Percentiles rank a stretch among this genome's conserved stretches.
Conservation (phyloP, 352 stramenopile genomes). For the Globisporangium abappressorium region DNA sequence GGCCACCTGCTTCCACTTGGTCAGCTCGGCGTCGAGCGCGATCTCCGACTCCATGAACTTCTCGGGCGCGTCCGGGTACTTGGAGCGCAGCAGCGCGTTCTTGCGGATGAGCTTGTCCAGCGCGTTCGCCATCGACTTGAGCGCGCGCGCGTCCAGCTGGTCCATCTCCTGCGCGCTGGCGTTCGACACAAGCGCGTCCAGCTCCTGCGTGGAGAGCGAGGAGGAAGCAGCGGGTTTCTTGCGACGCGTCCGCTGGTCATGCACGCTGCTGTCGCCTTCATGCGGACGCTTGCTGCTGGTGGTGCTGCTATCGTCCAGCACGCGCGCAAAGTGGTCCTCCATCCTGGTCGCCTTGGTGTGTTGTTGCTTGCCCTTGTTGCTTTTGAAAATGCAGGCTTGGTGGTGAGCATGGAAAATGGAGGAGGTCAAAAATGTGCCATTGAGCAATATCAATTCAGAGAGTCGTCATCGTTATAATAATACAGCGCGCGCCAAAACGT, state of each 20-base stretch:
- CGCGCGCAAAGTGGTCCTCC: slow-evolving; percentile 23
- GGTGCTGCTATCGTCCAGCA: slow-evolving; percentile 8
- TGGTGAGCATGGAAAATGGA: background rate
- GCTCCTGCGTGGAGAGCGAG: slow-evolving; percentile 25
- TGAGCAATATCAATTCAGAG: background rate
- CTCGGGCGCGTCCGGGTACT: slow-evolving; percentile 66
- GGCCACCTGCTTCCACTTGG: slow-evolving; percentile 53
- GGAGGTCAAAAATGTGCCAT: background rate
- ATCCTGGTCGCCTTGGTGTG: background rate
- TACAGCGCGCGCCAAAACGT: too few relatives aligned
- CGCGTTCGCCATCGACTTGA: slow-evolving; percentile 67
- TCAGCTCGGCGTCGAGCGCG: slow-evolving; percentile 51
- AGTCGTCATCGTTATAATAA: too few relatives aligned
- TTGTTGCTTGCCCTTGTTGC: background rate
- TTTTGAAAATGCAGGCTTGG: background rate
- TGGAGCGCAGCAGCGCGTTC: slow-evolving; percentile 80
- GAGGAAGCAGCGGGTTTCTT: slow-evolving; percentile 10
- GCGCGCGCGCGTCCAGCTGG: slow-evolving; percentile 58
- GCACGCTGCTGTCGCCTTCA: background rate
- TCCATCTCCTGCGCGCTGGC: slow-evolving; percentile 46
- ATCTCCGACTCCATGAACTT: slow-evolving; percentile 88
- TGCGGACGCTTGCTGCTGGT: background rate
- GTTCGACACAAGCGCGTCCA: slow-evolving; percentile 43
- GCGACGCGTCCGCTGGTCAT: slow-evolving; percentile 9
- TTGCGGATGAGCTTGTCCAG: slow-evolving; percentile 71